These are phyloP conservation scores for Encephalitozoon cuniculi DNA, from an alignment of 371 early-diverging fungal genomes.

Conservation along the genomic window DNA sequence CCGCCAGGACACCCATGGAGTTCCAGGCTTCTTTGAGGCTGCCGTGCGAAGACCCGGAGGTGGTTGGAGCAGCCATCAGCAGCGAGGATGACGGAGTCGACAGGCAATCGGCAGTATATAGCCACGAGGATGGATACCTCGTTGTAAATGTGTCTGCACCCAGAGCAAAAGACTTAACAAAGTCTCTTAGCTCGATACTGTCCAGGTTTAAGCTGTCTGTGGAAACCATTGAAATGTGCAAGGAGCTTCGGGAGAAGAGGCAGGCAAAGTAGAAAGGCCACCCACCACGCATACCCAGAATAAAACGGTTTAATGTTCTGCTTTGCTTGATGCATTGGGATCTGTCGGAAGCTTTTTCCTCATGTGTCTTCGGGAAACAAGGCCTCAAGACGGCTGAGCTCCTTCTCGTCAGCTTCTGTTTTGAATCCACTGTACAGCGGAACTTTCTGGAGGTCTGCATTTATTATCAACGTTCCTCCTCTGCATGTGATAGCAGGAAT, in stretches of 20 bases:
- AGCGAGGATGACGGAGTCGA: neutral
- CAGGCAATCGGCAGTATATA: neutral
- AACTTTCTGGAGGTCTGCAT: neutral
- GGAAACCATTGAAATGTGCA: neutral
- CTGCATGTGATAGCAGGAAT: slow-evolving; percentile 9
- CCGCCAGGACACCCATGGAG: neutral
- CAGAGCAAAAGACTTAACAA: neutral
- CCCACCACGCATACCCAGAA: neutral
- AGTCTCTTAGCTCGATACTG: neutral
- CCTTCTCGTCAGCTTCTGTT: neutral
- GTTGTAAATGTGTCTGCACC: neutral
- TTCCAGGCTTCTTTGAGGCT: neutral
- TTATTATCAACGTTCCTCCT: slow-evolving; percentile 6
- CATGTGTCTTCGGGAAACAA: neutral
- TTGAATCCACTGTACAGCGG: neutral
- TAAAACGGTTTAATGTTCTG: neutral
- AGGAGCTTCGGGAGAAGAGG: neutral
- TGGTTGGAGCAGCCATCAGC: neutral
- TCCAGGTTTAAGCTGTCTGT: neutral
- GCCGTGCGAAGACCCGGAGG: neutral
- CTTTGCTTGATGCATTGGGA: too few relatives aligned
- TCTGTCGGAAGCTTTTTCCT: neutral
- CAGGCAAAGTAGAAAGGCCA: neutral
- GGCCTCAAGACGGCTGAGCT: slow-evolving; percentile 25
- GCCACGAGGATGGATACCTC: neutral